These are phyloP conservation scores for Vicia sativa DNA, from an alignment of 306 rosid species.

Conservation along the genomic window DNA sequence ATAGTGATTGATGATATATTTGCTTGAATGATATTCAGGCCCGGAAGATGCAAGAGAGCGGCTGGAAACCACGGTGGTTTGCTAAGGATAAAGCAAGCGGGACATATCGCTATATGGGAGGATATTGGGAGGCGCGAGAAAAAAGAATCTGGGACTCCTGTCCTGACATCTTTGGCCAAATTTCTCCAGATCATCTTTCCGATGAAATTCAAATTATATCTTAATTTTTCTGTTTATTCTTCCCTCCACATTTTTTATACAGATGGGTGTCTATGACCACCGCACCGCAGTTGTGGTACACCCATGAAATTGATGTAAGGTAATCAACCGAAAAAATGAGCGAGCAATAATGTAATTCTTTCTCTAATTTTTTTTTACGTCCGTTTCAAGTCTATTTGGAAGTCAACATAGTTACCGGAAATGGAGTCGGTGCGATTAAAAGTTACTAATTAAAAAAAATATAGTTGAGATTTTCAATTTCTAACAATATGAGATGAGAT, in stretches of 20 bases:
- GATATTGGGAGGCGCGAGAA: conserved; percentile 94
- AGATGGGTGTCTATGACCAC: conserved; percentile 40
- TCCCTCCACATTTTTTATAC: conserved; percentile 45
- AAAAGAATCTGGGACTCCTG: conserved; percentile 77
- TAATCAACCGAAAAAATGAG: conserved; percentile 48
- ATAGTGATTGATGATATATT: conserved; percentile 20
- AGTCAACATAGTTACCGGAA: not conserved
- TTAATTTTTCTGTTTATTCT: conserved; percentile 41
- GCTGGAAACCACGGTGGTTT: conserved; percentile 98
- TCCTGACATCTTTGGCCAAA: conserved; percentile 92
- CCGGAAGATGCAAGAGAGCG: conserved; percentile 94
- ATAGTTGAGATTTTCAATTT: not conserved
- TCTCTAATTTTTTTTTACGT: not conserved
- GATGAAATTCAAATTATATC: conserved; percentile 49
- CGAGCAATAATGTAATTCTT: conserved; percentile 45
- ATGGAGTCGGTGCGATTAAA: not conserved
- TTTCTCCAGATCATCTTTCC: conserved; percentile 66
- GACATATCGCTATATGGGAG: conserved; percentile 77
- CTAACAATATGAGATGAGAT: not conserved
- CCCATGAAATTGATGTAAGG: conserved; percentile 58
- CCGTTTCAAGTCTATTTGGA: conserved; percentile 2
- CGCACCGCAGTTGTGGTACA: conserved; percentile 33
- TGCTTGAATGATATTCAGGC: conserved; percentile 62
- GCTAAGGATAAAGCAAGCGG: conserved; percentile 73
- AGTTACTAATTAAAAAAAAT: not conserved